Conservation (phyloP, 805 yeast species). For the Lipomyces yamadae region DNA sequence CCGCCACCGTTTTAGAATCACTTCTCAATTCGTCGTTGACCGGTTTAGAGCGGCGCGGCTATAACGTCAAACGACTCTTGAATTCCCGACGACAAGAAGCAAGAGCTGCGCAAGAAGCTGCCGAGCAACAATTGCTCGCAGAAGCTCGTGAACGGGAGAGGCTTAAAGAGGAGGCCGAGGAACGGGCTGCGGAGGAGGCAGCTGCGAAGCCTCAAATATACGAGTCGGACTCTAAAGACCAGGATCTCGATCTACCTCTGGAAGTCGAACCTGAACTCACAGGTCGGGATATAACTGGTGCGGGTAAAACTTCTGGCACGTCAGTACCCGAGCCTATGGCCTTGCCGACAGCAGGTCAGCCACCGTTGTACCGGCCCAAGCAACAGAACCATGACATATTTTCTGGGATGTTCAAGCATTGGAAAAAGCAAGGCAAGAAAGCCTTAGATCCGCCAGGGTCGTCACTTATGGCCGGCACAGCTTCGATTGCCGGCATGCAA, state of each 20-base stretch:
- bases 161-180: slow-evolving; percentile 23
- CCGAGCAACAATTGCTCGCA: slow-evolving; percentile 25
- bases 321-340: slow-evolving; percentile 4
- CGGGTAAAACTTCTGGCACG: background rate
- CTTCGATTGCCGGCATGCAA: background rate
- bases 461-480: background rate
- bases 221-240: slow-evolving; percentile 8
- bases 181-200: slow-evolving; percentile 15
- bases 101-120: slow-evolving; percentile 28
- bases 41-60: slow-evolving; percentile 47
- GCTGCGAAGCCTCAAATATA: slow-evolving; percentile 5
- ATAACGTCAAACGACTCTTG: slow-evolving; percentile 46
- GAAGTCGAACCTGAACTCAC: slow-evolving; percentile 5
- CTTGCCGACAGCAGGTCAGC: background rate
- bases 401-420: slow-evolving; percentile 27
- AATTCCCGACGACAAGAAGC: slow-evolving; percentile 38
- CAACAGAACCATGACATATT: slow-evolving; percentile 7
- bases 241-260: slow-evolving; percentile 27
- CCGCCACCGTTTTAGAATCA: slow-evolving; percentile 47
- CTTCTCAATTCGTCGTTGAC: slow-evolving; percentile 44
- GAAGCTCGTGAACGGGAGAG: slow-evolving; percentile 29
- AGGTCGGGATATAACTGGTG: background rate
- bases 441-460: background rate
- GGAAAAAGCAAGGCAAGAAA: slow-evolving; percentile 13
- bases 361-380: background rate